A percentile compares a stretch with the other conserved stretches of the same genome.
Evolutionary conservation across 2,329 filamentous ascomycete genomes (phyloP).

Genomic region (Macrophomina tecta): DNA sequence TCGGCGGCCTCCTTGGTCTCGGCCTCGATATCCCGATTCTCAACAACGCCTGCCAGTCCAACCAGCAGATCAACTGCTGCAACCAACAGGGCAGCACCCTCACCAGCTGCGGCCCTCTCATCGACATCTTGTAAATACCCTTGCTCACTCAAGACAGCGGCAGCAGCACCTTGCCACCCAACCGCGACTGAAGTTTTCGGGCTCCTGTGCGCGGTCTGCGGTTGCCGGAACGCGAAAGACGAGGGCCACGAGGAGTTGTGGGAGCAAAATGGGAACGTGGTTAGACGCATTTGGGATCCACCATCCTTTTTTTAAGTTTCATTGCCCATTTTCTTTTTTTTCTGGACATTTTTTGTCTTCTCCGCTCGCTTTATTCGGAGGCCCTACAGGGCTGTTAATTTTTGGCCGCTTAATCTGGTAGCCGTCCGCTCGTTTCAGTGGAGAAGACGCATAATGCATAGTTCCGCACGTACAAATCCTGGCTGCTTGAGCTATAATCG

Average conservation of each 20-base stretch:
- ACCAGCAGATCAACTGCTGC: slow-evolving; percentile 15
- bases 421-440: background rate
- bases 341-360: background rate
- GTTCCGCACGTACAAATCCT: background rate
- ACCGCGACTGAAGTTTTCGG: no score
- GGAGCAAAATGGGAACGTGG: background rate
- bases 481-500: no score
- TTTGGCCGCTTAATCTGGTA: background rate
- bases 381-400: background rate
- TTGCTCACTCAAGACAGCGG: background rate
- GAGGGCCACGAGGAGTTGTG: background rate
- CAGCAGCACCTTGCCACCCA: no score
- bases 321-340: background rate
- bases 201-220: no score
- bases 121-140: background rate
- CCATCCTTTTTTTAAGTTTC: background rate
- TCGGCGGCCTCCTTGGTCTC: background rate
- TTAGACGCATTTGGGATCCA: background rate
- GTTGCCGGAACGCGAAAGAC: background rate
- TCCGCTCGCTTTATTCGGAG: background rate
- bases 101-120: background rate
- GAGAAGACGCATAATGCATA: background rate
- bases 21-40: background rate
- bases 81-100: background rate
- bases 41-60: background rate